Base-by-base conservation (phyloP, 2,329 filamentous ascomycete genomes). In the Talaromyces verruculosus region DNA sequence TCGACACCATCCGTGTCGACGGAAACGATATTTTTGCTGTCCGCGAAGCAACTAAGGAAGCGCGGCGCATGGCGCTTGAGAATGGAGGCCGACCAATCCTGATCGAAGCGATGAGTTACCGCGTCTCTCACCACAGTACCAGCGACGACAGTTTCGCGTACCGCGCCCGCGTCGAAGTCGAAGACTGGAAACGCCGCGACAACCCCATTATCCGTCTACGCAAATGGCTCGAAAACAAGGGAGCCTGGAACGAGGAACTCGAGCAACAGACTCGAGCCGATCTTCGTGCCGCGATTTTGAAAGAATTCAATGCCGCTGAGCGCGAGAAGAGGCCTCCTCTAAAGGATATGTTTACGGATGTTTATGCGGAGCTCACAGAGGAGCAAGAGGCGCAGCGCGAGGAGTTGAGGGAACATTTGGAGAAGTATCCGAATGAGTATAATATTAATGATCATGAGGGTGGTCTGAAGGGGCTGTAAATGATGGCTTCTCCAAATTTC, bases 131-230 rank as follows among this genome's bases (percentile, higher is more conserved):
- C 76, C 95, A 99, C 81, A 97, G 92, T 78, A 99, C 95, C 0
- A 95, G 91, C 0, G 95, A 99, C 75, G 95, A 99, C 79, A 95
- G 91, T 30, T 99, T 97, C 74, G 95, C 95, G 0, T 99, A 99
- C 81, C 90, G 95, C 8, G 93, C 93, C 1, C 88, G 90, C 30
- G 89, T 97, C 0, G 95, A 99, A 75, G 95, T 99, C 7, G 91
- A 97, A 75, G 92, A 96, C 76, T 97, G 93, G 93, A 96, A 96
- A 78, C 78, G 92, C 0, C 84, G 93, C 13, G 93, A 97, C 74
- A 97, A 97, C 73, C 93, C 93, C 1, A 90, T 97, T 61, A 92
- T 91, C 1, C 85, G 93, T 13, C 76, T 96, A 65, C 85, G 93
- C 25, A 97, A 97, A 81, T 99, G 92, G 86, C 88, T 99, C 81